phyloP scores from a whole-genome alignment of 1,284 basidiomycete genomes.

The Irpex sp. region DNA sequence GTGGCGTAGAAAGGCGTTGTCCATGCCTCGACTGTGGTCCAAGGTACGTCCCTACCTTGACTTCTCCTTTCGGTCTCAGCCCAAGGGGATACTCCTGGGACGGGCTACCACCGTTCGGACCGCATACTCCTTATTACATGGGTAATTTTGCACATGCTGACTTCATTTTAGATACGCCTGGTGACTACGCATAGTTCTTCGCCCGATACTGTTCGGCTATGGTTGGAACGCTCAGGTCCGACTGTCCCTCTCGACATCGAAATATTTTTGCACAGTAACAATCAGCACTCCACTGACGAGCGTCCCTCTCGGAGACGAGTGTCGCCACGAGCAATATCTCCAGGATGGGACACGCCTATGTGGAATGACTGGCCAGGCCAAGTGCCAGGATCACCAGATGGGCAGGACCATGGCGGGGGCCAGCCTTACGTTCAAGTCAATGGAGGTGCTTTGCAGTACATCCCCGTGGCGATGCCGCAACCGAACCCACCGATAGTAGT shows the following conservation, averaged over 20 bases:
- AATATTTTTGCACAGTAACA: conserved; percentile 52
- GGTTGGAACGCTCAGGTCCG: conserved; percentile 72
- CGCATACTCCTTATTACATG: conserved; percentile 9
- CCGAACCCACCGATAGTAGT: conserved; percentile 17
- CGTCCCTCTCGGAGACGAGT: conserved; percentile 19
- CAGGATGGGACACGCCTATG: conserved; percentile 17
- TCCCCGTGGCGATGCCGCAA: conserved; percentile 2
- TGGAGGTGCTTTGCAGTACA: background rate
- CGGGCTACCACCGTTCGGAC: background rate
- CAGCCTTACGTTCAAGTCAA: conserved; percentile 2
- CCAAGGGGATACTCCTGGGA: background rate
- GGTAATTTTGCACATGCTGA: conserved; percentile 7
- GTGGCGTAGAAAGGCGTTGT: conserved; percentile 60
- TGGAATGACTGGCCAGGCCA: conserved; percentile 17
- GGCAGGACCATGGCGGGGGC: conserved; percentile 6
- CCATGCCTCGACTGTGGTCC: conserved; percentile 67
- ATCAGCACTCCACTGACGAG: conserved; percentile 6
- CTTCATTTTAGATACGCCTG: conserved; percentile 54
- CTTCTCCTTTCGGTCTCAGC: background rate
- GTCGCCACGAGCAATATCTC: conserved; percentile 20
- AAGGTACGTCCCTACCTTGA: conserved; percentile 46
- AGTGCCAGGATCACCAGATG: conserved; percentile 8
- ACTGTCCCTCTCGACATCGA: conserved; percentile 71
- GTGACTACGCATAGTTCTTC: conserved; percentile 64
- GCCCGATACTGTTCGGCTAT: conserved; percentile 72